Percentiles rank a stretch among this genome's conserved stretches.
Evolutionary conservation across 2,329 filamentous ascomycete species (phyloP).

Genomic region (Pseudovirgaria hyperparasitica): DNA sequence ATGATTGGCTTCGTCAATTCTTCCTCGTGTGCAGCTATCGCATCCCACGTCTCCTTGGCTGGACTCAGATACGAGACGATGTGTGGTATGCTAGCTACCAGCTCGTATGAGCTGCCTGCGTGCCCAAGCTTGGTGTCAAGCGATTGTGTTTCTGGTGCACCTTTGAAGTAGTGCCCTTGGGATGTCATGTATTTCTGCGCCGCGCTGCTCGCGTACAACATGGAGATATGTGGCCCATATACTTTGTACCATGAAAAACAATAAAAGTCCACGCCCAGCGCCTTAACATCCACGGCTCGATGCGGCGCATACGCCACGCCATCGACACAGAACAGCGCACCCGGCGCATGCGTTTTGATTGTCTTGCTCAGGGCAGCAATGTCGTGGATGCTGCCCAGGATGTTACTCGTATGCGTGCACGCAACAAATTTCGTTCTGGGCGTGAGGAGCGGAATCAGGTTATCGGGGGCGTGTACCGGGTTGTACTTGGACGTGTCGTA

Average conservation of each 20-base stretch:
- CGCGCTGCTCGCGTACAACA: slow-evolving; percentile 50
- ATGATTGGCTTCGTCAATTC: slow-evolving; percentile 47
- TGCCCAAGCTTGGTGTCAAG: slow-evolving; percentile 57
- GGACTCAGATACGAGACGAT: slow-evolving; percentile 49
- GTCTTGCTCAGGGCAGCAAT: slow-evolving; percentile 41
- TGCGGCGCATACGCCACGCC: slow-evolving; percentile 69
- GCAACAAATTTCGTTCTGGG: slow-evolving; percentile 55
- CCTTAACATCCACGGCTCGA: slow-evolving; percentile 53
- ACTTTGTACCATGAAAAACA: slow-evolving; percentile 70
- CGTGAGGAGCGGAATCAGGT: slow-evolving; percentile 47
- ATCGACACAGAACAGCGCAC: slow-evolving; percentile 57
- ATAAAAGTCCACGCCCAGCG: slow-evolving; percentile 62
- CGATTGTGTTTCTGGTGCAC: slow-evolving; percentile 35
- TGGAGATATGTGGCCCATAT: slow-evolving; percentile 62
- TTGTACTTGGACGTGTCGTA: slow-evolving; percentile 24
- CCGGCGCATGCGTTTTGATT: slow-evolving; percentile 37
- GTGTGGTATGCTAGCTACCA: slow-evolving; percentile 47
- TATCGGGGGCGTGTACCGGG: slow-evolving; percentile 45
- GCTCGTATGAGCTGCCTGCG: slow-evolving; percentile 59
- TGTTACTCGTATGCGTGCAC: slow-evolving; percentile 62
- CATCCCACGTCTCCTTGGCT: slow-evolving; percentile 30
- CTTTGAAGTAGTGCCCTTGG: slow-evolving; percentile 59
- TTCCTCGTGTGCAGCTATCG: slow-evolving; percentile 47
- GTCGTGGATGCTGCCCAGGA: slow-evolving; percentile 59
- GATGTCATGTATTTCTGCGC: slow-evolving; percentile 45